Conservation (phyloP, 331 rosid genomes). For the Pyracantha coccinea region DNA sequence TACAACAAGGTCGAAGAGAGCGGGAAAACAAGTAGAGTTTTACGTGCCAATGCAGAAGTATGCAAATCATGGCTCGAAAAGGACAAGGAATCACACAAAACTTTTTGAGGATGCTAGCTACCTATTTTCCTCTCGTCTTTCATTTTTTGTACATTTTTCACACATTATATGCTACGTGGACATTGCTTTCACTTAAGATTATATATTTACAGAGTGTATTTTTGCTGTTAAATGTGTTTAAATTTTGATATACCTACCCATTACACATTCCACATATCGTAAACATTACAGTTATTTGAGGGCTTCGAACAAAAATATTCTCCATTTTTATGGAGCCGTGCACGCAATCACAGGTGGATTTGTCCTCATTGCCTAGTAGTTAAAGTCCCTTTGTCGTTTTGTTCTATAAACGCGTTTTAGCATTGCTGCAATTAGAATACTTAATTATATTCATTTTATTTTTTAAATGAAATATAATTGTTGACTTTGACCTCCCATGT, state of each 20-base stretch:
- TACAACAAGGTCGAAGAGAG: background rate
- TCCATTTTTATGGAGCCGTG: slow-evolving; percentile 36
- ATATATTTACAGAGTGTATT: no score
- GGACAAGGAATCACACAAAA: background rate
- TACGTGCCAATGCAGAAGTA: background rate
- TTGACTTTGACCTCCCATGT: slow-evolving; percentile 39
- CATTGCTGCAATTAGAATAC: background rate
- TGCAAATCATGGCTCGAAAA: slow-evolving; percentile 10
- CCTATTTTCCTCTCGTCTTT: no score
- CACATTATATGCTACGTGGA: no score
- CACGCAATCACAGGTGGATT: slow-evolving; percentile 53
- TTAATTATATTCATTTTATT: background rate
- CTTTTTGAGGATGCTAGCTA: no score
- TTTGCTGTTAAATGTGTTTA: no score
- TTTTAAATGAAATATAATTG: slow-evolving; percentile 1
- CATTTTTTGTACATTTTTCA: no score
- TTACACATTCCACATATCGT: no score
- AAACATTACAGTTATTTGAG: no score
- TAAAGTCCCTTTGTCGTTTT: slow-evolving; percentile 29
- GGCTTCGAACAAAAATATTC: no score
- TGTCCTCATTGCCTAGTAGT: slow-evolving; percentile 16
- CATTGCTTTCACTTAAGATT: no score
- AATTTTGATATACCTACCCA: no score
- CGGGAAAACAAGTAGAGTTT: background rate
- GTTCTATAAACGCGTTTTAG: slow-evolving; percentile 42